Percentiles rank a stretch among this genome's conserved stretches.
These are phyloP conservation scores for Sanghuangporus baumii DNA, from an alignment of 1,284 basidiomycete genomes.

Conservation along the genomic window DNA sequence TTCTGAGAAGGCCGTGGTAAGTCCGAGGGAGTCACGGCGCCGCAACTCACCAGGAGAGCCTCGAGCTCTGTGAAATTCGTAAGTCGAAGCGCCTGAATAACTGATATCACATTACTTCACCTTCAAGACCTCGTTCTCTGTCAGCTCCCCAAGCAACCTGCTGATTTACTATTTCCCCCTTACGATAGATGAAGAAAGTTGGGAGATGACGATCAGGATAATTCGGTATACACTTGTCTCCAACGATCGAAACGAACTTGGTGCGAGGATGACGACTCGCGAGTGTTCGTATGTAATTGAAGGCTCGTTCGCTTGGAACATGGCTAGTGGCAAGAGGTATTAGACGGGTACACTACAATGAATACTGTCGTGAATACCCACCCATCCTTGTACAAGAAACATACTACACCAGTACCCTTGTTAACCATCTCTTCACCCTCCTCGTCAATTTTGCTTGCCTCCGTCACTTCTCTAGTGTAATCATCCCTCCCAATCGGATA, in stretches of 20 bases:
- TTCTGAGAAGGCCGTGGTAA: conserved; percentile 27
- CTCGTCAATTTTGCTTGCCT: conserved; percentile 74
- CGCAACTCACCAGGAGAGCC: conserved; percentile 55
- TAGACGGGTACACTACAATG: not conserved
- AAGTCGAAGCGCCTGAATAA: conserved; percentile 1
- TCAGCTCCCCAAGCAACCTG: conserved; percentile 79
- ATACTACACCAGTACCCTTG: conserved; percentile 73
- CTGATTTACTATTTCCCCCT: conserved; percentile 86
- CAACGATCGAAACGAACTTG: conserved; percentile 95
- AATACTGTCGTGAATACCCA: conserved; percentile 29
- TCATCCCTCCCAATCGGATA: conserved; percentile 90
- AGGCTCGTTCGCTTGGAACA: conserved; percentile 72
- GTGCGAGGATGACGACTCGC: conserved; percentile 83
- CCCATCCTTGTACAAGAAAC: conserved; percentile 89
- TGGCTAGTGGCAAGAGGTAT: conserved; percentile 42
- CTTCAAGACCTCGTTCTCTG: conserved; percentile 74
- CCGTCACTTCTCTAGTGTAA: conserved; percentile 93
- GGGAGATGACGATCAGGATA: conserved; percentile 90
- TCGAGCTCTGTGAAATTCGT: conserved; percentile 55
- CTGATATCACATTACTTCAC: conserved; percentile 35
- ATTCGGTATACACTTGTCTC: conserved; percentile 93
- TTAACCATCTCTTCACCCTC: conserved; percentile 64
- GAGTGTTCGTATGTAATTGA: conserved; percentile 65
- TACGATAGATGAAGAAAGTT: conserved; percentile 89
- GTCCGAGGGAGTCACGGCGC: conserved; percentile 51